These are phyloP conservation scores for Brettanomyces bruxellensis DNA, from an alignment of 805 yeast species.

Conservation along the genomic window DNA sequence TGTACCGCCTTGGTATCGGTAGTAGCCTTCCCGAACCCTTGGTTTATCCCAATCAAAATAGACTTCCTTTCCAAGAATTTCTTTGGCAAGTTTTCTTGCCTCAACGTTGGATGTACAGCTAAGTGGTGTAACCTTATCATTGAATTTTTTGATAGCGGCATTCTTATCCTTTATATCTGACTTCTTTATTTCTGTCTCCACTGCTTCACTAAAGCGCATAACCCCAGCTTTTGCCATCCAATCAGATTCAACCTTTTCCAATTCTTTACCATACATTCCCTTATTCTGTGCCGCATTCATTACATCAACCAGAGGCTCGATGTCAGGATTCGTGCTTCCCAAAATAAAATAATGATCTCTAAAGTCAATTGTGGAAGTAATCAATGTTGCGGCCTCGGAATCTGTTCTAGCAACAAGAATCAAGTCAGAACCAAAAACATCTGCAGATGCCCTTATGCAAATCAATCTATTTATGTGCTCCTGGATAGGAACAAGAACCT, in stretches of 20 bases:
- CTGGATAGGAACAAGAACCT: conserved; percentile 93
- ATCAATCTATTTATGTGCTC: conserved; percentile 93
- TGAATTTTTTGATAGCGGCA: conserved; percentile 55
- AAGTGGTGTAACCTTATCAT: conserved; percentile 61
- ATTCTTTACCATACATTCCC: conserved; percentile 64
- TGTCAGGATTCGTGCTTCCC: conserved; percentile 82
- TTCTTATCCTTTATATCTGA: conserved; percentile 51
- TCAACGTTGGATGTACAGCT: conserved; percentile 69
- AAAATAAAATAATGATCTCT: conserved; percentile 90
- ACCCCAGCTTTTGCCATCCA: conserved; percentile 81
- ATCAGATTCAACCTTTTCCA: conserved; percentile 66
- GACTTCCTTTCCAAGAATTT: conserved; percentile 71
- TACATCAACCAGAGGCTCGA: conserved; percentile 64
- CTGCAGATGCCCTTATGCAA: conserved; percentile 93
- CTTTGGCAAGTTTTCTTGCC: conserved; percentile 67
- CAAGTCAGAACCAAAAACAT: conserved; percentile 80
- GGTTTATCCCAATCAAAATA: conserved; percentile 94
- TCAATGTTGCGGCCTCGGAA: conserved; percentile 93
- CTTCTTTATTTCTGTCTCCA: conserved; percentile 66
- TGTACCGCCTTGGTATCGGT: conserved; percentile 93
- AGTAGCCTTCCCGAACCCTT: conserved; percentile 94
- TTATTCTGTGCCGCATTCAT: conserved; percentile 72
- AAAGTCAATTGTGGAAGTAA: conserved; percentile 88
- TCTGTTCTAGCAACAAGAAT: conserved; percentile 92
- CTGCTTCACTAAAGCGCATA: conserved; percentile 86